A percentile compares a stretch with the other conserved stretches of the same genome.
These are phyloP conservation scores for Schizopora paradoxa DNA, from an alignment of 1,284 basidiomycete species.

Conservation along the genomic window DNA sequence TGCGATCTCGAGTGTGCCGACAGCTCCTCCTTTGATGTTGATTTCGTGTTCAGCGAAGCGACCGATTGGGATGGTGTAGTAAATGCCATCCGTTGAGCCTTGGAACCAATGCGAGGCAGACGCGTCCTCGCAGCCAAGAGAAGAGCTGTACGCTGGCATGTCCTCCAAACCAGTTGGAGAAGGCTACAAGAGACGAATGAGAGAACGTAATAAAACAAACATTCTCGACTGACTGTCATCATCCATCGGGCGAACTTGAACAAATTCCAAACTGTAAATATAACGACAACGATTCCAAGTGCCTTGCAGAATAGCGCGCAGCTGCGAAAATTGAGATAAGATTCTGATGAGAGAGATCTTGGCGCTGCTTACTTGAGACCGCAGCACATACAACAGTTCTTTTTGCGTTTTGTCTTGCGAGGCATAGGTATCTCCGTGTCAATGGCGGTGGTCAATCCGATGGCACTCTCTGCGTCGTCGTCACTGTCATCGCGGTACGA, in stretches of 20 bases:
- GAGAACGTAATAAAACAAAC: neutral
- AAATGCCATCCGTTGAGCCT: constrained; percentile 27
- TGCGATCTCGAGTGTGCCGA: constrained; percentile 47
- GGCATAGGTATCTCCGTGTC: constrained; percentile 34
- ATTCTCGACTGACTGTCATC: constrained; percentile 33
- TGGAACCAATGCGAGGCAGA: constrained; percentile 42
- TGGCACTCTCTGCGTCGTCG: constrained; percentile 12
- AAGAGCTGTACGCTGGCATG: constrained; percentile 49
- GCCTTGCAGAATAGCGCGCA: constrained; percentile 52
- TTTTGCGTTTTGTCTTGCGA: constrained; percentile 28
- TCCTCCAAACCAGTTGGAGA: constrained; percentile 44
- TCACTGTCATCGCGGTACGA: constrained; percentile 14
- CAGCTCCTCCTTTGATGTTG: constrained; percentile 41
- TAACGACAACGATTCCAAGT: constrained; percentile 41
- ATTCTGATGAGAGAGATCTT: neutral
- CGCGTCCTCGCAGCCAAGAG: constrained; percentile 42
- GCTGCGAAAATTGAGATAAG: constrained; percentile 26
- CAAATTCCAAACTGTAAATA: constrained; percentile 38
- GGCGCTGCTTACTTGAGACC: constrained; percentile 41
- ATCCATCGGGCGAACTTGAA: constrained; percentile 45
- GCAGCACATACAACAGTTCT: constrained; percentile 48
- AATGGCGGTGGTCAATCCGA: constrained; percentile 18
- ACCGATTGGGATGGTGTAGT: constrained; percentile 36
- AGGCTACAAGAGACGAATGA: constrained; percentile 31
- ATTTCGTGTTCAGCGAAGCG: constrained; percentile 36